Conservation (phyloP, 2,329 filamentous ascomycete species). For the Aureobasidium lini region DNA sequence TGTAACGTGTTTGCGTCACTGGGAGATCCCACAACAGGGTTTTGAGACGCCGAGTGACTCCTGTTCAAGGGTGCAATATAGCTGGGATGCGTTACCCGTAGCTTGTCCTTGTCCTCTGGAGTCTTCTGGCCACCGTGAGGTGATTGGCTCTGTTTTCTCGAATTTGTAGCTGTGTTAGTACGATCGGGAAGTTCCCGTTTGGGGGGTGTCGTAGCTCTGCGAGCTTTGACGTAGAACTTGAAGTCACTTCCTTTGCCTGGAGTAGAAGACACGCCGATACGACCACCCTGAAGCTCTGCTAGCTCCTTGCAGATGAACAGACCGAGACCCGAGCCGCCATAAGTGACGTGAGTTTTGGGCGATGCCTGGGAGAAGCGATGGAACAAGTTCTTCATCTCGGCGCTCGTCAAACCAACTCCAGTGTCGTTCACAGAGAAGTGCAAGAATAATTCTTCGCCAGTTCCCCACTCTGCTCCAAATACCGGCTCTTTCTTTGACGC, state of each 20-base stretch:
- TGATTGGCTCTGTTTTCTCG: neutral
- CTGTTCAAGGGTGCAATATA: slow-evolving; percentile 5
- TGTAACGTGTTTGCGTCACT: slow-evolving; percentile 7
- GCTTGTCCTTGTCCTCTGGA: neutral
- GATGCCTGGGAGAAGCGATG: slow-evolving; percentile 61
- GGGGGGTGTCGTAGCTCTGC: slow-evolving; percentile 28
- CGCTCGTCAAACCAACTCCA: slow-evolving; percentile 28
- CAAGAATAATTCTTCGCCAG: slow-evolving; percentile 30
- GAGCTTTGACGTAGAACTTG: slow-evolving; percentile 57
- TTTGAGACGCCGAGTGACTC: slow-evolving; percentile 2
- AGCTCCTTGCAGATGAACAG: slow-evolving; percentile 62
- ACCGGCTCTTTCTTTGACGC: slow-evolving; percentile 13
- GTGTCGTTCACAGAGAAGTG: slow-evolving; percentile 30
- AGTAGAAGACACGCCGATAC: slow-evolving; percentile 55
- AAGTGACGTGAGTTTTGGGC: slow-evolving; percentile 58
- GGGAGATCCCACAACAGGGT: slow-evolving; percentile 3
- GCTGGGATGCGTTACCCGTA: neutral
- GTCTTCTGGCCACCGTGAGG: neutral
- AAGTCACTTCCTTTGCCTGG: slow-evolving; percentile 55
- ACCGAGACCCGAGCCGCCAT: slow-evolving; percentile 61
- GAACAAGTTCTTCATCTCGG: slow-evolving; percentile 45
- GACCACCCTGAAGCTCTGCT: slow-evolving; percentile 60
- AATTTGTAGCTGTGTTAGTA: neutral
- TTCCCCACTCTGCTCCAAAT: slow-evolving; percentile 24
- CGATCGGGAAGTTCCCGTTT: neutral